Percentiles rank a stretch among this genome's conserved stretches.
phyloP scores from a whole-genome alignment of 225 moss, liverwort and hornwort genomes.

The Antitrichia curtipendula region DNA sequence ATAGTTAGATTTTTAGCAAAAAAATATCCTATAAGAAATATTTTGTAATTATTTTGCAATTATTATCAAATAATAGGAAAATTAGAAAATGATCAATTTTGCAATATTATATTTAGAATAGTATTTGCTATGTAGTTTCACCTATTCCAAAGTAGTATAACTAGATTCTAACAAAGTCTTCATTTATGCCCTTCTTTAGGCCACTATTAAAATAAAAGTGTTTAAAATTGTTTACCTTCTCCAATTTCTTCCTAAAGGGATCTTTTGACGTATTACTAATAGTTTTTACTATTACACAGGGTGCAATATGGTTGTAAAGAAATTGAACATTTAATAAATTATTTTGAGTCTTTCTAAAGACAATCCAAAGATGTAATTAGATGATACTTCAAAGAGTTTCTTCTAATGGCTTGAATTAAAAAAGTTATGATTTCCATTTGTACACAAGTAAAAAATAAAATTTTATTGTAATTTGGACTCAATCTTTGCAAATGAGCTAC shows the following conservation, averaged over 20 bases:
- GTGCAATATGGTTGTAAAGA: rapidly evolving
- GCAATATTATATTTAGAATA: no score
- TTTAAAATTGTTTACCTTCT: not conserved
- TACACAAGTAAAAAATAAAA: not conserved
- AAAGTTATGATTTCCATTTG: not conserved
- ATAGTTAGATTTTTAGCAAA: not conserved
- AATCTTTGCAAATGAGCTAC: not conserved
- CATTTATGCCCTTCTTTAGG: rapidly evolving
- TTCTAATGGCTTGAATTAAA: not conserved
- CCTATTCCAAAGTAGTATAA: not conserved
- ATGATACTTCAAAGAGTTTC: not conserved
- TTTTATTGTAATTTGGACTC: not conserved
- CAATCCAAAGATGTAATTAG: not conserved
- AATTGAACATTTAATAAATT: not conserved
- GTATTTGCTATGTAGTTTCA: not conserved
- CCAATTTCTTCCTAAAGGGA: rapidly evolving
- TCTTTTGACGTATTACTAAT: not conserved
- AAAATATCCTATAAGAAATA: rapidly evolving
- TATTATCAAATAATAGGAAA: not conserved
- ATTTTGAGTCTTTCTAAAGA: not conserved
- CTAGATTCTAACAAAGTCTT: not conserved
- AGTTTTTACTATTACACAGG: no score
- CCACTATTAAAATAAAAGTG: not conserved
- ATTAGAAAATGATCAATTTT: not conserved
- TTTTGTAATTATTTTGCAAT: not conserved